These are phyloP conservation scores for Circinella umbellata DNA, from an alignment of 371 early-diverging fungal species.

Conservation along the genomic window DNA sequence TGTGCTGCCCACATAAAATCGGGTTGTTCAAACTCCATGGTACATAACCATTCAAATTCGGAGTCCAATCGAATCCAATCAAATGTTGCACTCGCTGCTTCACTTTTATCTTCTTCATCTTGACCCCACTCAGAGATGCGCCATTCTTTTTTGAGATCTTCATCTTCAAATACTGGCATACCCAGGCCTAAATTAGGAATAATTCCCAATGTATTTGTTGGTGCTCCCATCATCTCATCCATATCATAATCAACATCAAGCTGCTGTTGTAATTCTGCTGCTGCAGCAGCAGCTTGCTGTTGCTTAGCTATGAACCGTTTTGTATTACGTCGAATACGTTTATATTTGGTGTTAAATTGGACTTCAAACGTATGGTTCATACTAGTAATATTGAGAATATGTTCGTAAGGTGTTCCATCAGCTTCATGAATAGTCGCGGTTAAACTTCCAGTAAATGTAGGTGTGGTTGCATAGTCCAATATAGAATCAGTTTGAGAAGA, in stretches of 20 bases:
- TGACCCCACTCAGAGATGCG: constrained; percentile 84
- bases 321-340: constrained; percentile 88
- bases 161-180: constrained; percentile 78
- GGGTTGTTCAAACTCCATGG: constrained; percentile 87
- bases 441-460: constrained; percentile 80
- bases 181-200: constrained; percentile 65
- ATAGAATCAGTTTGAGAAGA: too few relatives aligned
- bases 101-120: constrained; percentile 72
- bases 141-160: constrained; percentile 75
- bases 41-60: constrained; percentile 93
- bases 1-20: constrained; percentile 98
- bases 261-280: constrained; percentile 48
- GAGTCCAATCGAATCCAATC: constrained; percentile 99
- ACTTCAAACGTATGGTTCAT: constrained; percentile 83
- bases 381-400: constrained; percentile 87
- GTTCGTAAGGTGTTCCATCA: constrained; percentile 92
- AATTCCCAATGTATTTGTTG: constrained; percentile 48
- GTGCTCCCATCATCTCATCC: constrained; percentile 52
- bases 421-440: constrained; percentile 94
- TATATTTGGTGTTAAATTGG: constrained; percentile 96
- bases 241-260: constrained; percentile 52
- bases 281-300: constrained; percentile 72
- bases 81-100: constrained; percentile 79
- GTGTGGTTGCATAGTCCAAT: constrained; percentile 27
- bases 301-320: constrained; percentile 80